These are phyloP conservation scores for Schizophyllum commune DNA, from an alignment of 1,284 basidiomycete species.

Conservation along the genomic window DNA sequence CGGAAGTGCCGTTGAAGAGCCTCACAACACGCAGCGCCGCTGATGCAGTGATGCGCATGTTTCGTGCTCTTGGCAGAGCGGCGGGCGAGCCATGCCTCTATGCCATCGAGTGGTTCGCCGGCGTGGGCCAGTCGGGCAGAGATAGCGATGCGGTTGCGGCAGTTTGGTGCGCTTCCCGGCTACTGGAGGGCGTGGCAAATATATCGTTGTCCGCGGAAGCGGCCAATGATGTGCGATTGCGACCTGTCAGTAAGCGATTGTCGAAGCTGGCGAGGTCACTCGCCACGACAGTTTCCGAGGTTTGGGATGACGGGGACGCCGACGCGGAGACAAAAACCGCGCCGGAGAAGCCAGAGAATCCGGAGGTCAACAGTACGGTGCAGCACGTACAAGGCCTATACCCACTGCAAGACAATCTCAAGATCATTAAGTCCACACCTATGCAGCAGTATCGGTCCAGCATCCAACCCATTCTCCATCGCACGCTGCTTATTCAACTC, in stretches of 20 bases:
- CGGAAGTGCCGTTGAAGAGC: constrained; percentile 52
- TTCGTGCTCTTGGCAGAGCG: constrained; percentile 63
- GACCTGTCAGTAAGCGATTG: constrained; percentile 34
- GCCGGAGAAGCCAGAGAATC: neutral
- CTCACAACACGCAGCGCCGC: constrained; percentile 51
- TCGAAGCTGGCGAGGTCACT: constrained; percentile 61
- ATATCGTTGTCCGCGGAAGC: constrained; percentile 27
- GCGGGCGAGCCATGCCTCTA: constrained; percentile 64
- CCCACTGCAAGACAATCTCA: constrained; percentile 35
- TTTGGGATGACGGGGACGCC: constrained; percentile 51
- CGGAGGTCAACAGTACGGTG: constrained; percentile 13
- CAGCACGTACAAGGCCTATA: constrained; percentile 51
- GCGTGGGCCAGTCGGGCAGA: constrained; percentile 42
- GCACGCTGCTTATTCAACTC: constrained; percentile 60
- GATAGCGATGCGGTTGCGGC: constrained; percentile 55
- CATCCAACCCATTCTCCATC: constrained; percentile 47
- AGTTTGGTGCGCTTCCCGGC: constrained; percentile 72
- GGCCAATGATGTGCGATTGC: neutral
- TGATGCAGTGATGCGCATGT: constrained; percentile 57
- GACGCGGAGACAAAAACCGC: constrained; percentile 12
- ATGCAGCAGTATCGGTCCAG: constrained; percentile 5
- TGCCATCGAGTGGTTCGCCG: constrained; percentile 77
- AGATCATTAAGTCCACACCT: constrained; percentile 21
- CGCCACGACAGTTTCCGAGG: constrained; percentile 53
- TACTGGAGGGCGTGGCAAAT: constrained; percentile 65